Evolutionary conservation across 768 basidiomycete species (phyloP), one percentile per base, ranked within the genome.

Genomic region (Cystofilobasidium macerans): DNA sequence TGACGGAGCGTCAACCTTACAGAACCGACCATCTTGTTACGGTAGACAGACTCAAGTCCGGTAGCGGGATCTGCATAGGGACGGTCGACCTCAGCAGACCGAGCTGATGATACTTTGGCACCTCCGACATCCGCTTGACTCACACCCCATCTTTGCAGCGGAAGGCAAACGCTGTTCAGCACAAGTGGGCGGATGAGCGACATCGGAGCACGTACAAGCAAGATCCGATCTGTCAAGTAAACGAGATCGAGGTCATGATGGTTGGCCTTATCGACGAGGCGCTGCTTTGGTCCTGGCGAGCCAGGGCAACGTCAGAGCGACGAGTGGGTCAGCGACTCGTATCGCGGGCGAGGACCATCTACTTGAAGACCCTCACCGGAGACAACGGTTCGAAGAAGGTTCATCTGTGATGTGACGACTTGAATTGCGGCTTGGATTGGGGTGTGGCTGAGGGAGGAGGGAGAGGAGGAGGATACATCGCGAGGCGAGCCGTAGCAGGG

Each of bases 11-110:
- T 40, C 16, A 16, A 8, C 9, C 9, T 40, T 40, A 16, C 38
- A 8, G 42, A 20, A 42, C 51, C 7, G 7, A 54, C 82, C 42
- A 86, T 79, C 38, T 79, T 80, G 72, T 94, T 94, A 48, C 90
- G 81, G 71, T 94, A 94, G 45, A 87, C 73, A 1, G 85, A 81
- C 70, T 89, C 88, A 1, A 91, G 71, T 0, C 90, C 90, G 1
- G 79, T 76, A 0, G 90, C 88, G 0, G 90, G 90, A 74, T 86
- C 65, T 67, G 53, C 38, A 8, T 9, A 40, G 38, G 38, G 9
- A 8, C 8, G 38, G 9, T 16, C 9, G 38, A 16, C 9, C 16
- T 16, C 9, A 16, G 38, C 38, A 40, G 16, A 40, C 38, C 9
- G 38, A 40, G 38, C 9, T 40, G 9, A 40, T n/a, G n/a, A n/a